Evolutionary conservation across 441 rosid species (phyloP), one percentile per base, ranked within the genome.

Genomic region (Gossypium gossypioides): DNA sequence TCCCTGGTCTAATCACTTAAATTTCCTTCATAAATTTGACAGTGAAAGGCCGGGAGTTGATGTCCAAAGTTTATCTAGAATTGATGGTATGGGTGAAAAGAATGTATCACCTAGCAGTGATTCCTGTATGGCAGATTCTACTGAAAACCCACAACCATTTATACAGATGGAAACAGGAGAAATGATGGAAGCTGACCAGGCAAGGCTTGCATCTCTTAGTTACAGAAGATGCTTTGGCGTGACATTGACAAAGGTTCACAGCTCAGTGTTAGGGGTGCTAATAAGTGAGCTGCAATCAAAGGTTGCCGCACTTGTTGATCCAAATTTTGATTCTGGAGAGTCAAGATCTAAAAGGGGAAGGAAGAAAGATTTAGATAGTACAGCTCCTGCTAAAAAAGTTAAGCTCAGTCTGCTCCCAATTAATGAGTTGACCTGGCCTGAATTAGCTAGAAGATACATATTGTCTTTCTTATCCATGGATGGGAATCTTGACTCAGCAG

Each of bases 381-480:
- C 84, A 13, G 81, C 77, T 76, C 83, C 85, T 75, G 73, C 80
- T 51, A 91, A 88, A 84, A 84, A 84, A 79, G 84, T 77, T 76
- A 92, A 88, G 81, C 85, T 91, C 78, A 81, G 75, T 78, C 79
- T 85, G 88, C 96, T 93, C 69, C 97, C 99, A 72, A 73, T 96
- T 67, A 96, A 96, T 81, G 96, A 87, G 75, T 71, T 96, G 72
- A 96, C 95, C 59, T 96, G 98, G 99, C 99, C 97, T 29, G 99
- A 92, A 76, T 79, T 96, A 84, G 95, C 94, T 81, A 87, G 98
- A 74, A 82, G 99, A 74, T 96, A 89, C 70, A 51, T 89, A 66
- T 85, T 92, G 86, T 87, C 98, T 75, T 80, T 91, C 80, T 76
- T 87, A 77, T 79, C 96, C 76, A 87, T 96, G 98, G 96, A 89